These are phyloP conservation scores for Tricladium varicosporioides DNA, from an alignment of 2,329 filamentous ascomycete genomes.

Conservation along the genomic window DNA sequence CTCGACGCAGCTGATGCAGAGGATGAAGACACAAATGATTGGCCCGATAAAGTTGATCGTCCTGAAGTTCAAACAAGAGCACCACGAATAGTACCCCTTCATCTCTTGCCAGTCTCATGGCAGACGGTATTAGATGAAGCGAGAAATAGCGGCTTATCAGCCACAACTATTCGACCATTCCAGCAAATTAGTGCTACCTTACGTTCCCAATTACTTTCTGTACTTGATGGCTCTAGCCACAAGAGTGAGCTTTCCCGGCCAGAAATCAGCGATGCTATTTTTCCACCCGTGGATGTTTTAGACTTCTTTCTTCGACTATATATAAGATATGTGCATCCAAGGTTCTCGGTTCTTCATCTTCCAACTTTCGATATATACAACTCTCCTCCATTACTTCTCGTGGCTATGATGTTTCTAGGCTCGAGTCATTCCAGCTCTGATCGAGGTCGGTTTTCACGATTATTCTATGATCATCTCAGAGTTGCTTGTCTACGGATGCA, in stretches of 20 bases:
- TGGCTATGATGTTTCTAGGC: conserved; percentile 32
- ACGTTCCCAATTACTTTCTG: conserved; percentile 19
- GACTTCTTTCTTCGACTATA: conserved; percentile 32
- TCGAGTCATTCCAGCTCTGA: conserved; percentile 29
- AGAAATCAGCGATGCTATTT: conserved; percentile 26
- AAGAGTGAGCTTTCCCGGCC: conserved; percentile 21
- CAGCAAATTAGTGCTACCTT: conserved; percentile 21
- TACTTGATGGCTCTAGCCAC: conserved; percentile 20
- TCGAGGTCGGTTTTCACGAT: conserved; percentile 26
- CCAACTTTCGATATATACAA: conserved; percentile 30
- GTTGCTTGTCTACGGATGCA: conserved; percentile 22
- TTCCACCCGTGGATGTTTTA: conserved; percentile 27
- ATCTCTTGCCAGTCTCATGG: conserved; percentile 27
- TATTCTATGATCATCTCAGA: conserved; percentile 29
- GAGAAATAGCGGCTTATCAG: conserved; percentile 15
- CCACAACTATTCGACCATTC: conserved; percentile 20
- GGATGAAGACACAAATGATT: conserved; percentile 28
- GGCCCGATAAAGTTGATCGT: conserved; percentile 28
- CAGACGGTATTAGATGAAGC: conserved; percentile 28
- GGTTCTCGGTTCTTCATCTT: conserved; percentile 29
- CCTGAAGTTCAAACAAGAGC: conserved; percentile 12
- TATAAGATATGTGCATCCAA: conserved; percentile 27
- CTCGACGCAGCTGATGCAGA: conserved; percentile 25
- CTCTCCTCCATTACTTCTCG: conserved; percentile 24
- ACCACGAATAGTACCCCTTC: conserved; percentile 20